Conservation (phyloP, 768 basidiomycete genomes). For the Mycena latifolia region DNA sequence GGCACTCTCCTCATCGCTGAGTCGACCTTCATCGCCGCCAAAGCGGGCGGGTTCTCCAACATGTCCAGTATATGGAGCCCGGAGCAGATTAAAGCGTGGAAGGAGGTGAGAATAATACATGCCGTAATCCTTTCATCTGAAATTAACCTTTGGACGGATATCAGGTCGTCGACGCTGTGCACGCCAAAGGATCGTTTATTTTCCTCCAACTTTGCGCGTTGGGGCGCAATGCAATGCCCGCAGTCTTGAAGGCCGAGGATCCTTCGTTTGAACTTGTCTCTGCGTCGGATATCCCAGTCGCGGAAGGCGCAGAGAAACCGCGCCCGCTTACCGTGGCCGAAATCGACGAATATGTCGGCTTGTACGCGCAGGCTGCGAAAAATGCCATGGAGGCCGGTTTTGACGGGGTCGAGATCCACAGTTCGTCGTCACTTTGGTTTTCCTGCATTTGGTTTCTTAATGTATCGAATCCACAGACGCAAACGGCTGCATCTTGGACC, state of each 20-base stretch:
- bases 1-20: conserved; percentile 56
- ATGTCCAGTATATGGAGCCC: conserved; percentile 57
- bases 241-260: conserved; percentile 43
- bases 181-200: conserved; percentile 53
- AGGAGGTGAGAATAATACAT: conserved; percentile 39
- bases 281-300: conserved; percentile 37
- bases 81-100: conserved; percentile 53
- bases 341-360: conserved; percentile 45
- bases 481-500: conserved; percentile 50
- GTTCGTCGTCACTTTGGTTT: conserved; percentile 13
- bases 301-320: conserved; percentile 29
- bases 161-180: conserved; percentile 60
- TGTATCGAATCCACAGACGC: conserved; percentile 7
- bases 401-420: conserved; percentile 39
- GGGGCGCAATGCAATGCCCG: conserved; percentile 46
- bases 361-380: too few species aligned
- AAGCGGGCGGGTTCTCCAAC: conserved; percentile 39
- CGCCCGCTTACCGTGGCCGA: conserved; percentile 40
- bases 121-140: too few species aligned
- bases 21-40: conserved; percentile 51
- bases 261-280: conserved; percentile 37
- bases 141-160: too few species aligned
- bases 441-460: not conserved
- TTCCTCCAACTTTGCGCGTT: conserved; percentile 59
- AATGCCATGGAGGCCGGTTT: conserved; percentile 9